Evolutionary conservation across 106 monocot genomes (phyloP), one percentile per base, ranked within the genome.

Genomic region (Iris macrosiphon): DNA sequence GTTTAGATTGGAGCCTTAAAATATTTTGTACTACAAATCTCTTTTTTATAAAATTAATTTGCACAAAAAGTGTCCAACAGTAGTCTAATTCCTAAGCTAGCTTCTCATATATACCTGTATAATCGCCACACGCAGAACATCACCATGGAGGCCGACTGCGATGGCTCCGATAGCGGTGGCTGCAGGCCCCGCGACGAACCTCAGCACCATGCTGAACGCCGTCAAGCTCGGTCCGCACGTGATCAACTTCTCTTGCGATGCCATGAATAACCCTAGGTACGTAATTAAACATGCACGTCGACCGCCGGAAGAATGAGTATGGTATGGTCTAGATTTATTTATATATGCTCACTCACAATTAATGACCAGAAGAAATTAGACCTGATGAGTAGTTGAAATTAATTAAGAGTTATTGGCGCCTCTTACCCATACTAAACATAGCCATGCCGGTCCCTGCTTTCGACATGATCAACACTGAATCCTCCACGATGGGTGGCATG

Each of bases 401-500:
- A n/a, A n/a, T n/a, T n/a, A n/a, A n/a, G n/a, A n/a, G n/a, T n/a
- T n/a, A n/a, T n/a, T n/a, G n/a, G n/a, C n/a, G n/a, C n/a, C n/a
- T 22, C 61, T 57, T 32, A 75, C 81, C 81, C 74, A 82, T 82
- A 71, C 87, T 80, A 28, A 92, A 92, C 92, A 92, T 92, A 4
- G 79, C 75, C 67, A 77, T 74, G 21, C 92, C 92, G 1, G 76
- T 74, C 2, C 92, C 92, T 0, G 83, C 79, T 43, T 59, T 82
- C 0, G 92, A 79, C 73, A 92, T 87, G 56, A 92, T 78, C 56
- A 67, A 7, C 9, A 92, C 54, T 9, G 82, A 92, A 0, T 76
- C 79, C 28, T 79, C 76, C 35, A 92, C 65, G 31, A 92, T 77
- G 40, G 22, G 40, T 9, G 87, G 87, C 79, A 87, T 57, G 27